Base-by-base conservation (phyloP, 768 basidiomycete genomes). In the Mycena olivaceomarginata region DNA sequence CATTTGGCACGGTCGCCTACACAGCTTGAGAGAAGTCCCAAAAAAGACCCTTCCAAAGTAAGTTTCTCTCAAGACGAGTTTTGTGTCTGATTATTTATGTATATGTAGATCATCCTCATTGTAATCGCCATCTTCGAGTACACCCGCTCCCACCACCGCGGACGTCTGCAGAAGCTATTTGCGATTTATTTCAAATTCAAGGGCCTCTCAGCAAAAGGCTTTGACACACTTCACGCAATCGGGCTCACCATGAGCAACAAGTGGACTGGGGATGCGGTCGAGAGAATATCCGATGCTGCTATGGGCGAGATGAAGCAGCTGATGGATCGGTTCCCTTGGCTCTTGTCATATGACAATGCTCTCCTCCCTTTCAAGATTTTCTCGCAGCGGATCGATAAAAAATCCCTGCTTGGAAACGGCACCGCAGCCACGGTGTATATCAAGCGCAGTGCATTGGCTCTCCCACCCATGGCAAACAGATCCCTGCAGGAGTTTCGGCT, bases 301-400 rank as follows among this genome's bases (percentile, higher is more conserved):
- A 83, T 86, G 82, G 65, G 63, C 1, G 78, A 81, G n/a, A 81
- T 85, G n/a, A 77, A 75, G 7, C 7, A 48, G 0, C 20, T 74
- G 18, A 85, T 87, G 15, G 65, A 84, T 5, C 20, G 20, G 0
- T 82, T 73, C 72, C 84, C 85, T 1, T 88, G 83, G 82, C 20
- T 83, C 15, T 71, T 84, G 6, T 82, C 85, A 0, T 82, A 88
- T 62, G 87, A 89, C 79, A 89, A 89, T 70, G 53, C 88, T 13
- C 84, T 86, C 22, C 72, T 88, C 6, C 79, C 85, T 0, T 86
- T 89, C 71, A 79, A 79, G 16, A 82, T 85, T 10, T 88, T 85
- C 74, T 84, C 87, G 0, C 88, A 89, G 63, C 77, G 84, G 0
- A 40, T 88, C 1, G 81, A 88, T 68, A 88, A 89, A 37, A 81